A percentile compares a stretch with the other conserved stretches of the same genome.
These are phyloP conservation scores for Decorospora gaudefroyi DNA, from an alignment of 2,329 filamentous ascomycete species.

Conservation along the genomic window DNA sequence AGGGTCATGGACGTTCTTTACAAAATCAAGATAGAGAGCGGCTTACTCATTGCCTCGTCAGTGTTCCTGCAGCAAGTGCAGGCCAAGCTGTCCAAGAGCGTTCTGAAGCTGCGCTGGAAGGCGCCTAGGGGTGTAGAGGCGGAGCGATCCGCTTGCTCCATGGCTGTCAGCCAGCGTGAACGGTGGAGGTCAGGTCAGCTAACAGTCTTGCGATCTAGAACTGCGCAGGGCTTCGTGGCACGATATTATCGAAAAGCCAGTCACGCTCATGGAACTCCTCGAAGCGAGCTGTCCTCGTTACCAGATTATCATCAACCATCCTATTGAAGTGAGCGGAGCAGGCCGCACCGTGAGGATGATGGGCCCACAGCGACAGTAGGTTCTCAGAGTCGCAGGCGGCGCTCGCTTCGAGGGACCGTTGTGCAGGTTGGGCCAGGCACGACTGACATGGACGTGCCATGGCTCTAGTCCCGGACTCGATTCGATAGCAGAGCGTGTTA, in stretches of 20 bases:
- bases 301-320: constrained; percentile 16
- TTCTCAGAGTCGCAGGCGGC: constrained; percentile 25
- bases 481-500: constrained; percentile 33
- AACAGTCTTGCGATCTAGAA: constrained; percentile 15
- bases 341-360: constrained; percentile 21
- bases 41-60: too few relatives aligned
- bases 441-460: constrained; percentile 7
- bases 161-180: constrained; percentile 25
- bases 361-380: constrained; percentile 25
- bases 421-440: constrained; percentile 25
- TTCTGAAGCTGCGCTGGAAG: constrained; percentile 29
- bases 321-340: constrained; percentile 30
- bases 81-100: constrained; percentile 28
- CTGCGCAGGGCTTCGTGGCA: constrained; percentile 9
- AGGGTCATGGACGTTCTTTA: too few relatives aligned
- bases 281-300: constrained; percentile 20
- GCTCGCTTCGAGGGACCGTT: constrained; percentile 26
- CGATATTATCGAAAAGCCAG: constrained; percentile 10
- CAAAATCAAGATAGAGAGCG: too few relatives aligned
- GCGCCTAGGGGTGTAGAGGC: constrained; percentile 32
- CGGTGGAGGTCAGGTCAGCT: constrained; percentile 25
- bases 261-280: constrained; percentile 3
- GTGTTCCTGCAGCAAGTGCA: constrained; percentile 29
- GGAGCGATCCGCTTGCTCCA: constrained; percentile 39
- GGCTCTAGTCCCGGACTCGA: constrained; percentile 29